Percentiles rank a stretch among this genome's conserved stretches.
phyloP scores from a whole-genome alignment of 2,329 filamentous ascomycete genomes.

The Exophiala sp. region DNA sequence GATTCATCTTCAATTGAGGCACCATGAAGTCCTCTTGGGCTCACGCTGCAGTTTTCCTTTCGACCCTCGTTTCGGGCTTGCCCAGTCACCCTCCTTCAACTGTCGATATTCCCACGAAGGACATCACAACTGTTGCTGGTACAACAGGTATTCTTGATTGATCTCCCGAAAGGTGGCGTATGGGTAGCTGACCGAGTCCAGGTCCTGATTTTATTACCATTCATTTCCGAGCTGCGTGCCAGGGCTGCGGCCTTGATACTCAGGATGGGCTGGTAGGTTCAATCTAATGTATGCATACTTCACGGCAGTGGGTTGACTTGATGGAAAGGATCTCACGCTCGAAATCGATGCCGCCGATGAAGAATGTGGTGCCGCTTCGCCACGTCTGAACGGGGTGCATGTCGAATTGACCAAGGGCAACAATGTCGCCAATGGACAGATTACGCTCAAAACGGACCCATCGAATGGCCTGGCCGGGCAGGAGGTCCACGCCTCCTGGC shows the following conservation, averaged over 20 bases:
- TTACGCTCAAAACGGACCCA: constrained; percentile 27
- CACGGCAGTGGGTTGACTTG: constrained; percentile 6
- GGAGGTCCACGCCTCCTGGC: constrained; percentile 28
- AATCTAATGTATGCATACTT: not conserved
- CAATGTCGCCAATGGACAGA: constrained; percentile 25
- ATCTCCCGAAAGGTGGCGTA: not conserved
- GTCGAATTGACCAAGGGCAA: constrained; percentile 19
- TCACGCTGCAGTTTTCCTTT: constrained; percentile 20
- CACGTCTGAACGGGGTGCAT: constrained; percentile 31
- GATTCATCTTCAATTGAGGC: constrained; percentile 4
- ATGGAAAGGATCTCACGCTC: constrained; percentile 30
- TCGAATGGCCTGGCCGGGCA: constrained; percentile 19
- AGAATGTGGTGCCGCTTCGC: constrained; percentile 29
- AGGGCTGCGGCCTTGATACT: constrained; percentile 19
- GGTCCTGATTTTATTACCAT: constrained; percentile 21
- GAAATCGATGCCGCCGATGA: constrained; percentile 28
- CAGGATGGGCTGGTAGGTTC: constrained; percentile 24
- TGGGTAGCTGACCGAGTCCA: constrained; percentile 10
- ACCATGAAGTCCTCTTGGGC: constrained; percentile 17
- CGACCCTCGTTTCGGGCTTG: constrained; percentile 15
- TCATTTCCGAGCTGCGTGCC: constrained; percentile 23
- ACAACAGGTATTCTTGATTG: constrained; percentile 22
- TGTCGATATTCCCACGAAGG: constrained; percentile 5
- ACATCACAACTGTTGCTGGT: constrained; percentile 26
- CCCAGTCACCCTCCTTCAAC: constrained; percentile 11